Base-by-base conservation (phyloP, 495 filamentous ascomycete genomes). In the Achaetomiella virescens region DNA sequence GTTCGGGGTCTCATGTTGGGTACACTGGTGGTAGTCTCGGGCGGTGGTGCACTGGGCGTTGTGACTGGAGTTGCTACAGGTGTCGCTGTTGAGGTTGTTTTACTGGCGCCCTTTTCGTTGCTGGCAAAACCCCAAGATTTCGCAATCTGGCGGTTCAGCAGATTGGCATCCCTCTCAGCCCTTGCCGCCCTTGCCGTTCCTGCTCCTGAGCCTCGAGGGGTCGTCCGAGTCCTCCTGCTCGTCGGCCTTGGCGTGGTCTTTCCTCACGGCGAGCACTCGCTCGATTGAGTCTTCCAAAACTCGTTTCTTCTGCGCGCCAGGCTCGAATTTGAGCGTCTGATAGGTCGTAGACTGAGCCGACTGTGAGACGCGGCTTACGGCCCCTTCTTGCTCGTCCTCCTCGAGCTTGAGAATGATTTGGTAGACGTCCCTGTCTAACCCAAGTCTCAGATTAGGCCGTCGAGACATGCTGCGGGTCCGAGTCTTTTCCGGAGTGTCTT, bases 251-350 rank as follows among this genome's bases (percentile, higher is more conserved):
- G 74, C 62, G 52, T 95, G 88, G 57, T 83, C 78, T 47, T 81
- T 82, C 11, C 95, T 66, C 14, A 92, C 82, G 21, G 82, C 82
- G 27, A 98, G 75, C 2, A 95, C 88, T 20, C 90, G 77, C 64
- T 96, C 90, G 59, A 97, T 88, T 44, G 89, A 87, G 61, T 90
- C 85, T 66, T 96, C 88, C 14, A 98, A 71, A 14, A 85, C 73
- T 51, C 81, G 82, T 70, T 93, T 95, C 7, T 86, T 88, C 60
- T 85, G 85, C 14, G 76, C 43, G 87, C 89, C 36, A 96, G 67
- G 57, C 84, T 88, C 1, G 90, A 95, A 64, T 96, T 96, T 4
- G 89, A 95, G 58, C 75, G 75, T 62, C 89, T 88, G 60, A 96
- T 88, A 48, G 74, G 14, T 90, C 86, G 66, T 91, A 93, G 10